Evolutionary conservation across 768 basidiomycete species (phyloP), one percentile per base, ranked within the genome.

Genomic region (Galerina sulciceps): DNA sequence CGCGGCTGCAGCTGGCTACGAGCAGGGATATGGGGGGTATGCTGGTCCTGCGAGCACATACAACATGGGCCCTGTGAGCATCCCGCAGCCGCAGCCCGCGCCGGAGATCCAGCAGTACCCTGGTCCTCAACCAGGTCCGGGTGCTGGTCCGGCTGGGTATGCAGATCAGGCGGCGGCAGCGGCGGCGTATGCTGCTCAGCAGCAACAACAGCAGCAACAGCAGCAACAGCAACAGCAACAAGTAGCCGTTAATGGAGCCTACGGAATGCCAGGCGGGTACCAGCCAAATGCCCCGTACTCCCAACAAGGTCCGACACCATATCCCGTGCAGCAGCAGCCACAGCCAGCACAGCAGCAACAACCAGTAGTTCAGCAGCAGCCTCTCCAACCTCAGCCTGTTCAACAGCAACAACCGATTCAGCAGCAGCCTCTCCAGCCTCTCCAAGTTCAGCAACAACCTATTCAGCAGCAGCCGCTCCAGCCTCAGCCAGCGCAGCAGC

Each of bases 271-370:
- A 75, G 48, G 63, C 67, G 1, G 73, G 10, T 72, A 67, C 60
- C 80, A 72, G 64, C 74, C 64, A 11, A 75, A 67, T 61, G 71
- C 58, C 38, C 75, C 70, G 13, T 76, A 75, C 48, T 71, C 71
- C 17, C 73, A 74, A 5, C 78, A 79, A 42, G 80, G 77, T 2
- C 76, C 75, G 31, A 76, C 65, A 8, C 75, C 72, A 22, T 75
- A 76, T 61, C 76, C 80, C 47, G 69, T 66, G 17, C 80, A 69
- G 42, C 67, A 61, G 9, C 67, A 68, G 57, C 64, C 57, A 44
- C 64, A 59, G 15, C 53, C 61, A 55, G 10, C 59, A 45, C 59
- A 45, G n/a, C 68, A 62, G 47, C 52, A 54, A 35, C 62, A 67
- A 20, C 59, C 61, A 5, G 17, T 5, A n/a, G 61, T 60, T 51